These are phyloP conservation scores for Staphylotrichum longicolle DNA, from an alignment of 495 filamentous ascomycete species.

Conservation along the genomic window DNA sequence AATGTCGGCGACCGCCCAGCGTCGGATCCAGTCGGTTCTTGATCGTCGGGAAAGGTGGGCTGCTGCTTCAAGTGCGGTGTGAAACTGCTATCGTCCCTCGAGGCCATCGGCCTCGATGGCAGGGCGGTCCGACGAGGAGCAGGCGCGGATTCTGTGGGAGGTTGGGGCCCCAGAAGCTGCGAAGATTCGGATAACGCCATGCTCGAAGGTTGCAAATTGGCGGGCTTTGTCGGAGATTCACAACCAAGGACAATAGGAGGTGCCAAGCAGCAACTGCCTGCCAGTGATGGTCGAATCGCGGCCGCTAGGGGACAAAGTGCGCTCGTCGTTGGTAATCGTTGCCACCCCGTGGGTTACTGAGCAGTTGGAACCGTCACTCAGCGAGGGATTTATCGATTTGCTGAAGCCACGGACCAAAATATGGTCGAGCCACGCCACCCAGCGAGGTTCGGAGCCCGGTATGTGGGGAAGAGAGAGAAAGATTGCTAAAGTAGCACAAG, in stretches of 20 bases:
- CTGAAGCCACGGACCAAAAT: neutral
- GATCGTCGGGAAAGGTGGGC: constrained; percentile 14
- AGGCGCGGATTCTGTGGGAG: constrained; percentile 14
- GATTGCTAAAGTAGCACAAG: neutral
- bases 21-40: constrained; percentile 3
- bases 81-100: constrained; percentile 14
- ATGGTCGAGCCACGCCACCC: constrained; percentile 16
- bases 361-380: neutral
- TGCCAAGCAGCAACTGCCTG: too few relatives aligned
- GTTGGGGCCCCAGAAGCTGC: constrained; percentile 13
- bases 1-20: constrained; percentile 19
- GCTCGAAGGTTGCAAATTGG: neutral
- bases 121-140: constrained; percentile 33
- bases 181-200: constrained; percentile 29
- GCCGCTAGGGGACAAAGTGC: neutral
- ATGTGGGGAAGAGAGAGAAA: neutral
- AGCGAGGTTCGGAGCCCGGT: neutral
- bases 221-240: neutral
- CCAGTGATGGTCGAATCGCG: neutral
- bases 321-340: neutral
- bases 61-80: constrained; percentile 14
- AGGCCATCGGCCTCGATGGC: constrained; percentile 28
- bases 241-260: neutral
- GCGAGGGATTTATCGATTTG: neutral
- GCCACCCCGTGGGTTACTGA: neutral